Base-by-base conservation (phyloP, 1,284 basidiomycete species). In the Rhodofomes roseus region DNA sequence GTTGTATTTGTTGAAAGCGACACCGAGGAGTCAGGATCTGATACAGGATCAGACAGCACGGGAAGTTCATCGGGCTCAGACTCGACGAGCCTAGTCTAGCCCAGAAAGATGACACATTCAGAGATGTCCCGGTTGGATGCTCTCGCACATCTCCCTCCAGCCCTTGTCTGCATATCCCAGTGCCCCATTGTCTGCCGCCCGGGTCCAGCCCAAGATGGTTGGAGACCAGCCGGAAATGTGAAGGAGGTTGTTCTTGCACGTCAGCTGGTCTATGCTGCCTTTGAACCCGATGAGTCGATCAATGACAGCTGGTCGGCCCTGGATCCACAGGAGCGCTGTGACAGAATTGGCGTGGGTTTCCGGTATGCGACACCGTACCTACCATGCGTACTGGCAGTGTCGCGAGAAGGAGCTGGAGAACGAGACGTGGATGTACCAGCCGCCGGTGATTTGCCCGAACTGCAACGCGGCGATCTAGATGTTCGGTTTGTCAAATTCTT, bases 201-300 rank as follows among this genome's bases (percentile, higher is more conserved):
- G 0, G 62, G 61, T 18, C 53, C 52, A 1, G 55, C 55, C 0
- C 34, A 50, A 0, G 44, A 39, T 22, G 63, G 58, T 14, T 70
- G 66, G 55, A 61, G 55, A 12, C 60, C 66, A 7, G 59, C 63
- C 39, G 70, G 70, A 6, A 72, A 72, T 57, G 64, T 68, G 40
- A 46, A 62, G 18, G 68, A 70, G 53, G 70, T 71, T 37, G 64
- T 68, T 23, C 63, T 70, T 57, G 70, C 70, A 6, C 68, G 70
- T 11, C 63, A 66, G 27, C 55, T 69, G 37, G 64, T 71, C 11
- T 79, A 63, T 55, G 61, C 62, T 27, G 67, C 65, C 1, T 34
- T 66, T 41, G 64, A 64, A 54, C 58, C n/a, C n/a, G n/a, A 57
- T 4, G 56, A 44, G 14, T 56, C 36, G 29, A 5, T 9, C n/a